Evolutionary conservation across 768 basidiomycete genomes (phyloP), one percentile per base, ranked within the genome.

Genomic region (Lactarius sp.): DNA sequence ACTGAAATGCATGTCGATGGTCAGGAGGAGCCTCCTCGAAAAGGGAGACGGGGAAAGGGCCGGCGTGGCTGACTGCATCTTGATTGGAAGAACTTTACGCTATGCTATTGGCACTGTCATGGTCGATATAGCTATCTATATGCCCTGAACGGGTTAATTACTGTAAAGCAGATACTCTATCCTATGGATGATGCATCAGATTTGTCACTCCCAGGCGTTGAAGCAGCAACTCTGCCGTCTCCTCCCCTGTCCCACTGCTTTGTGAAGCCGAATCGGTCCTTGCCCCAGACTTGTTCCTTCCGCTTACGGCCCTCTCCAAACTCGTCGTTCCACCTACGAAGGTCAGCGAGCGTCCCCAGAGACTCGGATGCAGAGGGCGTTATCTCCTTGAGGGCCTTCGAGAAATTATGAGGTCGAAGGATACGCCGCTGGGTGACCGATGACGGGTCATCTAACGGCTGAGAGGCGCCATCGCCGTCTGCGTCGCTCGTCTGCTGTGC

Each of bases 271-370:
- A 98, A 98, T 52, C 82, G 81, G 62, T 86, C 92, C 70, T 88
- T 92, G 31, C 94, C 95, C 84, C 94, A 94, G 39, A 88, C 86
- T 69, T 86, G 85, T 69, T 82, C 82, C 70, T 80, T 86, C 57
- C 81, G 83, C 66, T 78, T 82, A 18, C 83, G 77, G 6, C 92
- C 93, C 73, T 96, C 94, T 31, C 95, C 94, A 73, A 94, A 95
- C 72, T 95, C 90, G 52, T 94, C 90, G 65, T 96, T 94, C 92
- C 92, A 95, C 75, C 87, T 89, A 50, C 87, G 82, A 50, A 94
- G 77, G 61, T 89, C 88, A 1, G 85, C 76, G 39, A 92, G 82
- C 54, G 83, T 88, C 53, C 89, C 90, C 3, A 90, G 76, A 13
- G 83, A 79, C 74, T 96, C 94, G 3, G 93, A 94, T 6, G 86